Conservation (phyloP, 2,329 filamentous ascomycete species). For the Domatiomyces globalis region DNA sequence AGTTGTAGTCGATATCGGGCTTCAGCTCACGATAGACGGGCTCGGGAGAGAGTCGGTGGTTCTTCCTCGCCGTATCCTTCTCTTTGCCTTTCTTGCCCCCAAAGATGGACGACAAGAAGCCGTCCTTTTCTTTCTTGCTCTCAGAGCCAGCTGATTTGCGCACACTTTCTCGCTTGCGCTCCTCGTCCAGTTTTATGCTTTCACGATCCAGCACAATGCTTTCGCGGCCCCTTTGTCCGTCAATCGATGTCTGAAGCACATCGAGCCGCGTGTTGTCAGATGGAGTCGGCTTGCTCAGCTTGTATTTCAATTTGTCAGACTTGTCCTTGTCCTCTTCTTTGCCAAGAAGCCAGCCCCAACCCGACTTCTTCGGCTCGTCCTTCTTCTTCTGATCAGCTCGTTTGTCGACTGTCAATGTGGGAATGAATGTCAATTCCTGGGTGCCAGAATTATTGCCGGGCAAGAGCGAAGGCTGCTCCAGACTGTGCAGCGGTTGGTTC, state of each 20-base stretch:
- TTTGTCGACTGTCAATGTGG: conserved; percentile 60
- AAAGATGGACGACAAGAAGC: conserved; percentile 88
- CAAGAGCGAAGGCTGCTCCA: conserved; percentile 57
- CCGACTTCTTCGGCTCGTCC: conserved; percentile 59
- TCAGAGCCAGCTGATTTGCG: conserved; percentile 55
- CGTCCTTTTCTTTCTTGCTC: conserved; percentile 77
- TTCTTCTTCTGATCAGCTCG: conserved; percentile 65
- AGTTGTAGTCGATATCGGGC: conserved; percentile 88
- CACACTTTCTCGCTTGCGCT: conserved; percentile 62
- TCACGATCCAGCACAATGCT: conserved; percentile 74
- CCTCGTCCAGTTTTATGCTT: conserved; percentile 52
- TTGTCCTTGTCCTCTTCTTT: conserved; percentile 51
- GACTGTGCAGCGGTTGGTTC: conserved; percentile 28
- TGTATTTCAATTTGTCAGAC: conserved; percentile 53
- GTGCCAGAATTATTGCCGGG: conserved; percentile 58
- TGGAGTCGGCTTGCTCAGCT: conserved; percentile 36
- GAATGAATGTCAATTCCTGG: conserved; percentile 66
- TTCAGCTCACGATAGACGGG: conserved; percentile 58
- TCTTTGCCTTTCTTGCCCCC: conserved; percentile 71
- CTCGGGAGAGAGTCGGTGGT: conserved; percentile 65
- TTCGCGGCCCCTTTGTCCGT: conserved; percentile 56
- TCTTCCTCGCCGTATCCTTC: conserved; percentile 61
- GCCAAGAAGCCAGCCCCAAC: conserved; percentile 61
- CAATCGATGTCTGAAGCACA: conserved; percentile 74
- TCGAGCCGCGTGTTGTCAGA: conserved; percentile 70